phyloP scores from a whole-genome alignment of 805 yeast genomes.

The Candida namnaoensis region DNA sequence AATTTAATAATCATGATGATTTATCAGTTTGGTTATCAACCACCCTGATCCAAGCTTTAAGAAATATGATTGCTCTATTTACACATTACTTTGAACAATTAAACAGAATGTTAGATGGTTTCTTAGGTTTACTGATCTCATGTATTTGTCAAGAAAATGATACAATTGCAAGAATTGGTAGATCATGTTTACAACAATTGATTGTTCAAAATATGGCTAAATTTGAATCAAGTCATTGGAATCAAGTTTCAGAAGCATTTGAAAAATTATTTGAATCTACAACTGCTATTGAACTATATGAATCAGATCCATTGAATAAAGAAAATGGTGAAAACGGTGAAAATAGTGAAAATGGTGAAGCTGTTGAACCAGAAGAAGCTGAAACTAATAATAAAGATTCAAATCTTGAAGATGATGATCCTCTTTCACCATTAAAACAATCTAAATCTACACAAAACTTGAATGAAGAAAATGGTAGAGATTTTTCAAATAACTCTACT shows the following conservation, averaged over 20 bases:
- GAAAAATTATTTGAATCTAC: slow-evolving; percentile 68
- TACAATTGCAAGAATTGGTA: slow-evolving; percentile 91
- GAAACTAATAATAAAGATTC: no score
- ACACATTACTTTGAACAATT: slow-evolving; percentile 75
- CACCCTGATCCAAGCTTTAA: slow-evolving; percentile 89
- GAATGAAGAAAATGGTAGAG: slow-evolving; percentile 7
- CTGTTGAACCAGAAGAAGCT: not conserved
- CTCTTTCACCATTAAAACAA: not conserved
- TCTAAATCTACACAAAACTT: slow-evolving; percentile 1
- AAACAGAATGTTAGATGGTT: slow-evolving; percentile 68
- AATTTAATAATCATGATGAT: slow-evolving; percentile 68
- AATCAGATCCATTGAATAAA: slow-evolving; percentile 30
- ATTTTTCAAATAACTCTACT: slow-evolving; percentile 23
- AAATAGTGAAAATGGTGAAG: not conserved
- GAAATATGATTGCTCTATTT: slow-evolving; percentile 78
- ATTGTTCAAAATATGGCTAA: slow-evolving; percentile 65
- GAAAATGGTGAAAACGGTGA: slow-evolving; percentile 17
- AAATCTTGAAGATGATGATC: no score
- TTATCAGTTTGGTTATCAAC: slow-evolving; percentile 95
- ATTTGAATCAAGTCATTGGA: slow-evolving; percentile 70
- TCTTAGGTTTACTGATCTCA: slow-evolving; percentile 65
- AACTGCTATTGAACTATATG: slow-evolving; percentile 79
- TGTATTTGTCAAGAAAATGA: slow-evolving; percentile 97
- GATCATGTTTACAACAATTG: slow-evolving; percentile 77
- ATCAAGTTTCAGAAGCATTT: slow-evolving; percentile 54